Conservation (phyloP, 208 protist species). For the Naegleria lovaniensis region DNA sequence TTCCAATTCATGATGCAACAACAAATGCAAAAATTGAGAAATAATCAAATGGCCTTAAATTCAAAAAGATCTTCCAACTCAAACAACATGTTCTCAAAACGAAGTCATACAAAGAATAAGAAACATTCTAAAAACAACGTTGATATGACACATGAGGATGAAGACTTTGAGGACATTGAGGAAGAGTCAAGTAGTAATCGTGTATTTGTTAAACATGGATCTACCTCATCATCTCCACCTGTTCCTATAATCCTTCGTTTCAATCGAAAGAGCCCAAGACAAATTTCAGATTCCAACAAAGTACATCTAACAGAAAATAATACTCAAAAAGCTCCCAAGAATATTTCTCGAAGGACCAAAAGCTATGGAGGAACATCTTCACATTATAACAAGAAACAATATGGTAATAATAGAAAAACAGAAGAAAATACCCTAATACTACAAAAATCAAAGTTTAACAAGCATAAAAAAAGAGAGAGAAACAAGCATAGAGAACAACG, state of each 20-base stretch:
- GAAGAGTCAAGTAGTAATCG: no score
- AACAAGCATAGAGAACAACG: not conserved
- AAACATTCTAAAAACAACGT: no score
- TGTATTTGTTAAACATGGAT: not conserved
- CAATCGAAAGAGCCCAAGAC: no score
- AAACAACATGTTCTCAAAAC: no score
- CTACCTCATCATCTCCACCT: not conserved
- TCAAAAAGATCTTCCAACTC: no score
- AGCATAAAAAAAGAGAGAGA: not conserved
- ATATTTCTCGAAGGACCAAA: not conserved
- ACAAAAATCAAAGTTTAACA: not conserved
- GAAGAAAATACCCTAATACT: not conserved
- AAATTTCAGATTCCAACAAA: no score
- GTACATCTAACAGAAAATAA: not conserved
- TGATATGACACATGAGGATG: no score
- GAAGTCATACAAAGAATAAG: no score
- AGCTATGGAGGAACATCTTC: not conserved
- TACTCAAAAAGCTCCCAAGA: not conserved
- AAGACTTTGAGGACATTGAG: no score
- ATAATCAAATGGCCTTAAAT: no score
- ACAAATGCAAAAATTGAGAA: not conserved
- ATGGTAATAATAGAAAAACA: not conserved
- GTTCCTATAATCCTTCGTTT: no score
- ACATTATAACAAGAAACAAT: not conserved
- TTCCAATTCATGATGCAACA: not conserved